A percentile compares a stretch with the other conserved stretches of the same genome.
phyloP scores from a whole-genome alignment of 73 alveolate species.

The Paraurostyla sp. region DNA sequence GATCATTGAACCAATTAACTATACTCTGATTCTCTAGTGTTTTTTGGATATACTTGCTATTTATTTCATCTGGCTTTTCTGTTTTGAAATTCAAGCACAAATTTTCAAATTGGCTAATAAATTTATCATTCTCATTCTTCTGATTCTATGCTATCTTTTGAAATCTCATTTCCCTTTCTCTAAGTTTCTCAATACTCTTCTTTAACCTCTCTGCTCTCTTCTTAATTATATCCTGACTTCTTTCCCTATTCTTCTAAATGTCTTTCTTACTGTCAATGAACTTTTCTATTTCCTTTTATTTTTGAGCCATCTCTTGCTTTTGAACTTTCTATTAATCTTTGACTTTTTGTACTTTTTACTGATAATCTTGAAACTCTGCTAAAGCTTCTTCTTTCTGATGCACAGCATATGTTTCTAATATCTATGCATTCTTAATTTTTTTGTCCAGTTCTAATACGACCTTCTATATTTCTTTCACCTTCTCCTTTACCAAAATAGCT shows the following conservation, averaged over 20 bases:
- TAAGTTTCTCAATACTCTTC: slow-evolving; percentile 39
- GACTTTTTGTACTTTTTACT: not conserved
- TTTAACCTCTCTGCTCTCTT: slow-evolving; percentile 52
- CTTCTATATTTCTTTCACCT: slow-evolving; percentile 59
- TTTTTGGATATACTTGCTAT: slow-evolving; percentile 33
- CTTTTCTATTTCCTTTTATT: slow-evolving; percentile 26
- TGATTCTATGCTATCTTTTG: slow-evolving; percentile 44
- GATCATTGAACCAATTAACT: slow-evolving; percentile 57
- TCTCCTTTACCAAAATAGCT: slow-evolving; percentile 40
- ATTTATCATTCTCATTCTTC: slow-evolving; percentile 43
- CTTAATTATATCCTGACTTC: slow-evolving; percentile 36
- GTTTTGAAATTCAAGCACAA: slow-evolving; percentile 47
- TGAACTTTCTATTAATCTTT: not conserved
- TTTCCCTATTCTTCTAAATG: slow-evolving; percentile 7
- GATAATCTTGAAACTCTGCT: not conserved
- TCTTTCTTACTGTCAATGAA: slow-evolving; percentile 39
- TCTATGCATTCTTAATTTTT: slow-evolving; percentile 16
- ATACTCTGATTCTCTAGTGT: slow-evolving; percentile 33
- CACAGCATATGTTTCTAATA: slow-evolving; percentile 39
- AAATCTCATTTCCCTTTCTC: slow-evolving; percentile 38
- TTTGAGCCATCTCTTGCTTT: slow-evolving; percentile 32
- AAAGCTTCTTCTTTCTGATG: slow-evolving; percentile 34
- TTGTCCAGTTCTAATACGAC: slow-evolving; percentile 41
- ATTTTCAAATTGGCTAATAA: slow-evolving; percentile 56
- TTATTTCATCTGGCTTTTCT: slow-evolving; percentile 63